phyloP scores from a whole-genome alignment of 768 basidiomycete species.

The Auricularia heimuer region DNA sequence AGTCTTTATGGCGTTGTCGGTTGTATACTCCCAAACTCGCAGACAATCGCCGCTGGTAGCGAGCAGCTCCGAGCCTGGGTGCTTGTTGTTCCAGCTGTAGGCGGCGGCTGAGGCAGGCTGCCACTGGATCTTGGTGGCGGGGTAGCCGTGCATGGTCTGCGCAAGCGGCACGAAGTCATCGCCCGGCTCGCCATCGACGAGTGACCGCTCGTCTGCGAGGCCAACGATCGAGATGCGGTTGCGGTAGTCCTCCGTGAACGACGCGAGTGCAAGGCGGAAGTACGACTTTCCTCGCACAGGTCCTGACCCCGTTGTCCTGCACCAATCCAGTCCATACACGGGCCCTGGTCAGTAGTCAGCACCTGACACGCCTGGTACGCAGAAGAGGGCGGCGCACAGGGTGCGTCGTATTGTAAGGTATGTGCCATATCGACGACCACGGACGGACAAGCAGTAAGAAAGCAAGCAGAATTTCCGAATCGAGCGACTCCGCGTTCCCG shows the following conservation, averaged over 20 bases:
- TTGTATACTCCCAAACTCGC: slow-evolving; percentile 81
- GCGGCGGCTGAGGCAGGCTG: slow-evolving; percentile 65
- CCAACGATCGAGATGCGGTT: slow-evolving; percentile 75
- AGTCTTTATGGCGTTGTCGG: slow-evolving; percentile 47
- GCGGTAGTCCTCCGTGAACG: slow-evolving; percentile 74
- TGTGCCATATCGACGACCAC: slow-evolving; percentile 40
- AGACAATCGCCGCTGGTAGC: slow-evolving; percentile 93
- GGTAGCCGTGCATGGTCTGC: slow-evolving; percentile 80
- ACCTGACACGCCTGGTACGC: not conserved
- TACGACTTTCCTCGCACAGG: slow-evolving; percentile 63
- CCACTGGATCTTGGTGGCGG: slow-evolving; percentile 89
- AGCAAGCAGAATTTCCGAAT: not conserved
- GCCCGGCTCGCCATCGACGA: slow-evolving; percentile 50
- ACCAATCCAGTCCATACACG: slow-evolving; percentile 81
- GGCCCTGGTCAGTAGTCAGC: slow-evolving; percentile 46
- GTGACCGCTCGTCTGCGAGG: slow-evolving; percentile 76
- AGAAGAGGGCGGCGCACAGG: slow-evolving; percentile 44
- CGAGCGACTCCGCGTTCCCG: too few species aligned
- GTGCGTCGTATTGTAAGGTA: slow-evolving; percentile 76
- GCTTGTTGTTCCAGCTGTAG: slow-evolving; percentile 61
- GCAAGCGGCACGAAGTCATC: slow-evolving; percentile 82
- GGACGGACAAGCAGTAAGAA: slow-evolving; percentile 3
- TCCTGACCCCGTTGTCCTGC: slow-evolving; percentile 66
- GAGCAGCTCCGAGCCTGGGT: slow-evolving; percentile 62
- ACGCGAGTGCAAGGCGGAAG: slow-evolving; percentile 79